Evolutionary conservation across 2,329 filamentous ascomycete species (phyloP), one percentile per base, ranked within the genome.

Genomic region (Beauveria sp.): DNA sequence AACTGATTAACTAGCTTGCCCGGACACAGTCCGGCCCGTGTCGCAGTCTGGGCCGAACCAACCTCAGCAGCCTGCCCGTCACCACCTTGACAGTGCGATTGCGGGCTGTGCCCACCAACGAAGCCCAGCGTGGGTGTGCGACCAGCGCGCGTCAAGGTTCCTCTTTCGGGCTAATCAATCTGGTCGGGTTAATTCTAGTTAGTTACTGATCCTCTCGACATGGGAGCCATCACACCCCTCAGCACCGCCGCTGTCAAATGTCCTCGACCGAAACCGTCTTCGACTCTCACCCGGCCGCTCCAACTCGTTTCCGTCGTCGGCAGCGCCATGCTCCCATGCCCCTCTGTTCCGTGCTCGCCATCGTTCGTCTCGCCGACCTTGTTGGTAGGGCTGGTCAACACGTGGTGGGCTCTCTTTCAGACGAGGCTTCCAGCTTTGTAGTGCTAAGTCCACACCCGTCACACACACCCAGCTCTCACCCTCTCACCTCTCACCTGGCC

Each of bases 341-440:
- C 20, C 46, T 22, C 6, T 22, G 24, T 45, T 46, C 34, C 46
- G 31, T 58, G 31, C 45, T 28, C 55, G 20, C 55, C 28, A 14
- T 22, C 7, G 8, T n/a, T 50, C 20, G 31, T 28, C 55, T 50
- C 20, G 28, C 42, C 26, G 46, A 58, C 55, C 55, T 58, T 22
- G 55, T 42, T 50, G 51, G 57, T 55, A 61, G 38, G 51, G 59
- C 51, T 61, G 50, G 51, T 61, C 59, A 54, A 61, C 59, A 61
- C 59, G 59, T 61, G 59, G 51, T 45, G 51, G 50, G 24, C 59
- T 61, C 51, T 51, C 31, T 26, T 49, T 55, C 59, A 61, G 59
- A 55, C 59, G 59, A 61, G 59, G 59, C 59, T 61, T 61, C 59
- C 59, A 54, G 50, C 59, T 55, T 55, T 55, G 50, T 51, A 31